Percentiles rank a stretch among this genome's conserved stretches.
Evolutionary conservation across 1,284 basidiomycete genomes (phyloP).

Genomic region (Trametes pubescens): DNA sequence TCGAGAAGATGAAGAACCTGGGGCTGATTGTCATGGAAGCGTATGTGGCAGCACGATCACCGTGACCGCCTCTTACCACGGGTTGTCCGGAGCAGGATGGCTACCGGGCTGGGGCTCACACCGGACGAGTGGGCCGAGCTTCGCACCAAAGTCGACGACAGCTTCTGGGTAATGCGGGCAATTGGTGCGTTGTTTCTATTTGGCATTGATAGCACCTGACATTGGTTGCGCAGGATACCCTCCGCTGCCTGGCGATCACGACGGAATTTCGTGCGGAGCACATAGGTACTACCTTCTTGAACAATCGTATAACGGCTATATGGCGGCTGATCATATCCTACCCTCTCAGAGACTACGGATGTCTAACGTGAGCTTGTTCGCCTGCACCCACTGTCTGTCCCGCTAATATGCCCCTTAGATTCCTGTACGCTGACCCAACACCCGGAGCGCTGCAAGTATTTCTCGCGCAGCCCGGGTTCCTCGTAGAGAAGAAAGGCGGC

Average conservation of each 20-base stretch:
- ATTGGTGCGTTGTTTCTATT: constrained; percentile 69
- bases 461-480: constrained; percentile 52
- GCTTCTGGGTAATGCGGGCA: constrained; percentile 88
- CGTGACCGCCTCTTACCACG: neutral
- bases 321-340: constrained; percentile 1
- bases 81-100: constrained; percentile 63
- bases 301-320: neutral
- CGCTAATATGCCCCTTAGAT: too few species aligned
- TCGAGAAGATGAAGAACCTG: constrained; percentile 82
- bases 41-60: constrained; percentile 50
- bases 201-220: too few species aligned
- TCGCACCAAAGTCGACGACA: constrained; percentile 73
- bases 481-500: constrained; percentile 46
- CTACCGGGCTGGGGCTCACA: constrained; percentile 77
- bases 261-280: constrained; percentile 86
- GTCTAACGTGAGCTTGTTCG: constrained; percentile 84
- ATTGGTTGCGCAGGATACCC: constrained; percentile 70
- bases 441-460: constrained; percentile 85
- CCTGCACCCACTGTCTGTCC: too few species aligned
- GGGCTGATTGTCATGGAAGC: constrained; percentile 84
- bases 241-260: constrained; percentile 76
- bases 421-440: constrained; percentile 83
- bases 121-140: constrained; percentile 74
- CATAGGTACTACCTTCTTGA: constrained; percentile 63
- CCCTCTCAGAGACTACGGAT: constrained; percentile 78